Conservation (phyloP, 768 basidiomycete genomes). For the Rhodotorula graminis region DNA sequence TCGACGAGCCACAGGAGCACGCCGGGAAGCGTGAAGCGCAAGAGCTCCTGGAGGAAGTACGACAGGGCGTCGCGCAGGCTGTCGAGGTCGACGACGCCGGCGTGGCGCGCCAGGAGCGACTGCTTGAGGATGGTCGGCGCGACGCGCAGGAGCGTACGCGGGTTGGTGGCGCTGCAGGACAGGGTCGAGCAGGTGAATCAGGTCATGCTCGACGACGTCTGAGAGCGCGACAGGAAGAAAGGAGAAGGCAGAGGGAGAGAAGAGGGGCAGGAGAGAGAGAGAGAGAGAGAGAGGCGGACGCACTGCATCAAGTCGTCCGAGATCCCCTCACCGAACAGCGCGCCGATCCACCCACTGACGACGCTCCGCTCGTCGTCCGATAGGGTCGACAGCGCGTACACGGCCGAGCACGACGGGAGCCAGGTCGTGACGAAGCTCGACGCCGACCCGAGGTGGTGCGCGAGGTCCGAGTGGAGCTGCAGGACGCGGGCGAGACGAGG, state of each 20-base stretch:
- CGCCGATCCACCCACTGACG: conserved; percentile 36
- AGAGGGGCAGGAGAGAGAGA: too few relatives aligned
- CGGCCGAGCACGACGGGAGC: conserved; percentile 12
- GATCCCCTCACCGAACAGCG: conserved; percentile 41
- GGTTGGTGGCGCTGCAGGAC: conserved; percentile 45
- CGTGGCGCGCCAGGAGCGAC: conserved; percentile 45
- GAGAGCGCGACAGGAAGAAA: not conserved
- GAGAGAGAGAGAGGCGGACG: not conserved
- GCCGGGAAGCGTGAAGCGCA: conserved; percentile 49
- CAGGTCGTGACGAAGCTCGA: conserved; percentile 18
- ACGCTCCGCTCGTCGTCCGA: conserved; percentile 11
- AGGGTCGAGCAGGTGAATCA: too few relatives aligned
- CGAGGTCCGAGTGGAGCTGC: conserved; percentile 25
- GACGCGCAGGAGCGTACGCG: conserved; percentile 45
- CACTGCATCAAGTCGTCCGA: conserved; percentile 41
- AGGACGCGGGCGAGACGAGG: fast-evolving
- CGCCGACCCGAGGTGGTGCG: conserved; percentile 27
- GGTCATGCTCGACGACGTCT: too few relatives aligned
- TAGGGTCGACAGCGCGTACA: not conserved
- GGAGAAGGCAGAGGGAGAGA: not conserved
- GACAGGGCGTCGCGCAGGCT: conserved; percentile 48
- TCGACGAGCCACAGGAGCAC: conserved; percentile 46
- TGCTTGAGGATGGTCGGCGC: conserved; percentile 48
- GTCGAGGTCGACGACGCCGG: conserved; percentile 47
- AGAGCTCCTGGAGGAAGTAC: conserved; percentile 49